Evolutionary conservation across 176 grass and related monocot genomes (phyloP), one percentile per base, ranked within the genome.

Genomic region (Olyra latifolia): DNA sequence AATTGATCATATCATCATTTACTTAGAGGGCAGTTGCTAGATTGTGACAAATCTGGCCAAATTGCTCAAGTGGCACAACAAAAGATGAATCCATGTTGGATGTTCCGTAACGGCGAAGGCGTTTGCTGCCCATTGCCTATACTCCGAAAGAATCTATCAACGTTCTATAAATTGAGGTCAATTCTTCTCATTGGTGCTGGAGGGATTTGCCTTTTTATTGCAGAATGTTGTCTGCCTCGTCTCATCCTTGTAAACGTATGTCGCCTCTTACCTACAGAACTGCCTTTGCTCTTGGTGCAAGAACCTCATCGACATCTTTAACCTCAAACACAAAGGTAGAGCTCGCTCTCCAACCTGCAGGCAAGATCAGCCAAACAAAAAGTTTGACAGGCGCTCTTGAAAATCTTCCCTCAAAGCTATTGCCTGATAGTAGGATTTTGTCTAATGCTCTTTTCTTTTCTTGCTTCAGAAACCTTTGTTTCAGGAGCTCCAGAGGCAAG

Each of bases 391-490:
- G 10, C 23, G 4, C 7, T 29, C 25, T 15, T 4, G 19, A 29
- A 39, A 8, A n/a, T 0, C 20, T 57, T 55, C 0, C 20, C 24
- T 55, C 0, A 32, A 52, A 52, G 13, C 4, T 66, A 41, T 40
- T 41, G 11, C 41, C 19, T n/a, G 2, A 9, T 20, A 53, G 50
- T n/a, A 53, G 50, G 7, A 14, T 45, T 42, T 10, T 40, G 2
- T 50, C 27, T 56, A 1, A 65, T 38, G 28, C 7, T 48, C 3
- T 52, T 8, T 11, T 66, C 8, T 11, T 79, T 42, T 79, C 58
- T 42, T 79, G 22, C 11, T 25, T 43, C 80, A 88, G 87, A 88
- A 62, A 50, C 61, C 77, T 42, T 55, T 53, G 17, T 11, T 88
- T 10, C 35, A 39, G 68, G 85, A 74, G 10, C 32, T 88, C 1